These are phyloP conservation scores for Kodamaea alishanica DNA, from an alignment of 1,139 yeast species.

Conservation along the genomic window DNA sequence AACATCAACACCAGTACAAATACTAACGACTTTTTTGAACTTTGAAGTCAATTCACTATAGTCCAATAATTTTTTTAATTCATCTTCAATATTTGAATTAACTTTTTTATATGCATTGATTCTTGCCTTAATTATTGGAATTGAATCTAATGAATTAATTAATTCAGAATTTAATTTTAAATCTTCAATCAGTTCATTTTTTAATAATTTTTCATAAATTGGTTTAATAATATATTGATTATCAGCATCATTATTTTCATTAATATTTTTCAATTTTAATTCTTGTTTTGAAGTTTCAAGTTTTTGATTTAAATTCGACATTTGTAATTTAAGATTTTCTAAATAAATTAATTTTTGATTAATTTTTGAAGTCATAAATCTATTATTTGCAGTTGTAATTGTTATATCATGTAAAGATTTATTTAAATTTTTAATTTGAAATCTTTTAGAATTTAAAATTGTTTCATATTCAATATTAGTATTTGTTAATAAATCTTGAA, in stretches of 20 bases:
- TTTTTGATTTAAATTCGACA: conserved; percentile 41
- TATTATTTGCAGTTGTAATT: conserved; percentile 43
- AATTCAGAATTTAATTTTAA: conserved; percentile 24
- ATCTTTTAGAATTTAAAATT: conserved; percentile 34
- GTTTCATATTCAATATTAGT: conserved; percentile 42
- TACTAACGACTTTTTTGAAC: conserved; percentile 82
- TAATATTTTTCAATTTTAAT: conserved; percentile 12
- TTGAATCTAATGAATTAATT: conserved; percentile 50
- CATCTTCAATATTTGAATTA: conserved; percentile 41
- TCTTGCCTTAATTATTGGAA: conserved; percentile 65
- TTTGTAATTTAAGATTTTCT: conserved; percentile 44
- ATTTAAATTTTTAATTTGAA: conserved; percentile 37
- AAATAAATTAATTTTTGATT: conserved; percentile 35
- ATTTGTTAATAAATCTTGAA: conserved; percentile 37
- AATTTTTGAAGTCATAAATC: conserved; percentile 37
- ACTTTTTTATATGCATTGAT: conserved; percentile 64
- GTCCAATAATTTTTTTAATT: conserved; percentile 44
- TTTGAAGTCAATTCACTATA: conserved; percentile 71
- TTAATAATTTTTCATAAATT: conserved; percentile 48
- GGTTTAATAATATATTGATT: conserved; percentile 65
- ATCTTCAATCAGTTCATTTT: conserved; percentile 30
- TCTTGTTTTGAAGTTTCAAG: conserved; percentile 28
- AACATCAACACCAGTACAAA: conserved; percentile 80
- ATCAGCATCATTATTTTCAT: conserved; percentile 14
- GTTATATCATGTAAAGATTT: conserved; percentile 41